Evolutionary conservation across 108 stramenopile species (phyloP).

Genomic region (Tribonema minus): DNA sequence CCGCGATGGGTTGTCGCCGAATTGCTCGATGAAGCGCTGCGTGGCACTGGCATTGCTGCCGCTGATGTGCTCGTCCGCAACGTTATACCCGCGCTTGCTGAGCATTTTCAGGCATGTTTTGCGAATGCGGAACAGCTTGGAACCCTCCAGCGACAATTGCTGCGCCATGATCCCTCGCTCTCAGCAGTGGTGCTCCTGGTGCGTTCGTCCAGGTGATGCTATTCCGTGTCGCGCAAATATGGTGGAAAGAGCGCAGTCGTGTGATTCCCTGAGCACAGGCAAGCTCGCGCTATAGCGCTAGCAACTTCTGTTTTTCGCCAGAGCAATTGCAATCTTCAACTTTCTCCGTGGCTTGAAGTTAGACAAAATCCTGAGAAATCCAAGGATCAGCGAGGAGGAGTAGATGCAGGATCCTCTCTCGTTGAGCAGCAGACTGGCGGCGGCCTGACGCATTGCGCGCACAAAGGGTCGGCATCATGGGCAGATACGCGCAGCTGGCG

Average conservation of each 20-base stretch:
- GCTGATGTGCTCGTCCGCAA: constrained; percentile 45
- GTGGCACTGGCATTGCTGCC: constrained; percentile 14
- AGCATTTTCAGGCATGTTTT: constrained; percentile 62
- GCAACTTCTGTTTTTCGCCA: too few species aligned
- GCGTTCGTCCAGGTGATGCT: too few species aligned
- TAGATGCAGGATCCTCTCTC: too few species aligned
- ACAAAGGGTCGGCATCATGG: too few species aligned
- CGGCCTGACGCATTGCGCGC: neutral
- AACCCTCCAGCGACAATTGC: constrained; percentile 20
- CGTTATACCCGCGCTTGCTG: constrained; percentile 54
- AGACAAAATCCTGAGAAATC: too few species aligned
- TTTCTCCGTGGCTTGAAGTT: too few species aligned
- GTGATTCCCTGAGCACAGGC: too few species aligned
- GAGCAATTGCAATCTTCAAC: too few species aligned
- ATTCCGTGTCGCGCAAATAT: too few species aligned
- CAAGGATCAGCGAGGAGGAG: neutral
- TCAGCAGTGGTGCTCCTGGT: neutral
- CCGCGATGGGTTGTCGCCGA: constrained; percentile 27
- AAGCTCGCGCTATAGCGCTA: too few species aligned
- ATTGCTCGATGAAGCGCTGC: constrained; percentile 21
- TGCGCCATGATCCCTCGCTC: neutral
- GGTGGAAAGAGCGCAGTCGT: too few species aligned
- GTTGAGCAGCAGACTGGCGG: neutral
- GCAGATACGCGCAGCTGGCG: too few species aligned
- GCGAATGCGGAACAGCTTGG: constrained; percentile 53